phyloP scores from a whole-genome alignment of 2,329 filamentous ascomycete genomes.

The Diaporthe batatas region DNA sequence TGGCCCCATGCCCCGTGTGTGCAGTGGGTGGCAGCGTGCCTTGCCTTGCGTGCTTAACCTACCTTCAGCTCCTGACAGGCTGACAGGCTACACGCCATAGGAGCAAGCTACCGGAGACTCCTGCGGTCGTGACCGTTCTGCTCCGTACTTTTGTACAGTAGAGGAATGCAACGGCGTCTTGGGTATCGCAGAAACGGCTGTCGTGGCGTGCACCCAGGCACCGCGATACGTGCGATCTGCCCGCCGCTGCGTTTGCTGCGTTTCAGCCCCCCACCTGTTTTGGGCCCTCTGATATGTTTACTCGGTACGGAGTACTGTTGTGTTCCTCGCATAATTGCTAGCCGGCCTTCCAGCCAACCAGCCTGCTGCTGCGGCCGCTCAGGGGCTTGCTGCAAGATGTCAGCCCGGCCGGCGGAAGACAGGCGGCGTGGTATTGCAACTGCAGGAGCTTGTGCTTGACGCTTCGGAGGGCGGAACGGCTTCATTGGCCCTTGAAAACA shows the following conservation, averaged over 20 bases:
- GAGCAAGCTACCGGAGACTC: constrained; percentile 19
- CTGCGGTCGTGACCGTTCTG: not conserved
- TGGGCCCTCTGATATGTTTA: not conserved
- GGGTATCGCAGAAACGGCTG: constrained; percentile 24
- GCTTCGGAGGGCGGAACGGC: constrained; percentile 5
- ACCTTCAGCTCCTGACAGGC: constrained; percentile 14
- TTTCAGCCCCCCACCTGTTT: constrained; percentile 11
- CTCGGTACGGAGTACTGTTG: not conserved
- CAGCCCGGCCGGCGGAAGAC: constrained; percentile 15
- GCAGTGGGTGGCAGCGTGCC: constrained; percentile 1
- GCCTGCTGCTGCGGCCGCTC: constrained; percentile 28
- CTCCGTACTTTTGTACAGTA: not conserved
- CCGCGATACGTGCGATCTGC: constrained; percentile 28
- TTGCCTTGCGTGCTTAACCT: not conserved
- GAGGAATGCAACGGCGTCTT: constrained; percentile 11
- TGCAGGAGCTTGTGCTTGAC: constrained; percentile 31
- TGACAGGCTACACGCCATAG: not conserved
- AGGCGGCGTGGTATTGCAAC: constrained; percentile 29
- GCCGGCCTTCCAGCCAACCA: not conserved
- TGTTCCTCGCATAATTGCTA: not conserved
- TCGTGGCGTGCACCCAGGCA: constrained; percentile 6
- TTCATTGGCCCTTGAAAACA: constrained; percentile 29
- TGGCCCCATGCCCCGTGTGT: constrained; percentile 1
- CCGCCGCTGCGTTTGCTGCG: constrained; percentile 8
- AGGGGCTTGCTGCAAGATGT: not conserved